phyloP scores from a whole-genome alignment of 1,139 yeast species.

The Meyerozyma carpophila region DNA sequence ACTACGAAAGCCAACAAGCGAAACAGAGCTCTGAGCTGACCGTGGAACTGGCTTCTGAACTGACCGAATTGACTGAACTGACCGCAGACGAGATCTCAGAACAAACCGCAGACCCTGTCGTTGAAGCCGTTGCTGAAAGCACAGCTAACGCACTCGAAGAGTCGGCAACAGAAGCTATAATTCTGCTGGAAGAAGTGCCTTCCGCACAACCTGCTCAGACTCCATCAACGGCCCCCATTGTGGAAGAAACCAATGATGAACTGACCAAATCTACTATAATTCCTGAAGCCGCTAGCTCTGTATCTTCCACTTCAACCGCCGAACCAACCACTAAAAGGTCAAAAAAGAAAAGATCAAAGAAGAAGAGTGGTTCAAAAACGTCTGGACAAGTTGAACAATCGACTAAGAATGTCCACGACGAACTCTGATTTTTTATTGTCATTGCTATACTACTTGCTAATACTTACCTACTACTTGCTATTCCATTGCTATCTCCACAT shows the following conservation, averaged over 20 bases:
- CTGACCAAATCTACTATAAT: neutral
- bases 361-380: neutral
- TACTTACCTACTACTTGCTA: neutral
- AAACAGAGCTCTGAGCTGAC: too few species aligned
- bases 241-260: neutral
- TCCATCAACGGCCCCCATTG: neutral
- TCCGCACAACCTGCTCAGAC: neutral
- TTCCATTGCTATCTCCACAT: too few species aligned
- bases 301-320: neutral
- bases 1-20: too few species aligned
- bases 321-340: neutral
- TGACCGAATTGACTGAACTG: too few species aligned
- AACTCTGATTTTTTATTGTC: neutral
- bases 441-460: neutral
- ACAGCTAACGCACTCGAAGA: neutral
- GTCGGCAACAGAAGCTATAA: neutral
- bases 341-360: neutral
- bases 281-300: neutral
- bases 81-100: neutral
- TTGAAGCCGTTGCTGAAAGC: slow-evolving; percentile 1
- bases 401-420: neutral
- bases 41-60: too few species aligned
- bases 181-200: neutral
- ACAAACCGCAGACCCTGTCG: slow-evolving; percentile 5
- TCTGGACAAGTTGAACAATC: too few species aligned